Conservation (phyloP, 1,284 basidiomycete genomes). For the Blastosporella zonata region DNA sequence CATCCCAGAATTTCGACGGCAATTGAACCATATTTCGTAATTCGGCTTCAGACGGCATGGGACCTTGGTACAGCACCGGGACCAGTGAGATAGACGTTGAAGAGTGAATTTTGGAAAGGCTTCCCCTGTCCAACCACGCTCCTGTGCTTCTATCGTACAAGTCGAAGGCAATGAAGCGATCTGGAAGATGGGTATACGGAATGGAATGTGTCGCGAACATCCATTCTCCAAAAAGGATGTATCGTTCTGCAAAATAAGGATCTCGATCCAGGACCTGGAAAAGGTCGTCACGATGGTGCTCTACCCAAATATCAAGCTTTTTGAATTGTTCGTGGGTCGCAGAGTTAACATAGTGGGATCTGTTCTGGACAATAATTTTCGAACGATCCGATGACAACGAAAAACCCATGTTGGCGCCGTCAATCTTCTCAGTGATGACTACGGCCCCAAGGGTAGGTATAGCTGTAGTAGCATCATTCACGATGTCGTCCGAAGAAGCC, state of each 20-base stretch:
- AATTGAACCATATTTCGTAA: constrained; percentile 43
- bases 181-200: constrained; percentile 49
- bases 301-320: constrained; percentile 52
- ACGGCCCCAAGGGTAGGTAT: constrained; percentile 27
- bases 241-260: constrained; percentile 51
- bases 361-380: constrained; percentile 56
- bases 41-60: constrained; percentile 36
- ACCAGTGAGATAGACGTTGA: constrained; percentile 40
- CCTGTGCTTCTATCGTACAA: constrained; percentile 50
- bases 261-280: constrained; percentile 46
- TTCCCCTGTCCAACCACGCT: constrained; percentile 38
- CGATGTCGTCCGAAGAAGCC: constrained; percentile 50
- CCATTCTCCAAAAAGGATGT: constrained; percentile 64
- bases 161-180: constrained; percentile 58
- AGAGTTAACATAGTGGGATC: constrained; percentile 59
- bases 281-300: constrained; percentile 43
- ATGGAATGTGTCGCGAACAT: constrained; percentile 61
- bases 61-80: constrained; percentile 42
- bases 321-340: constrained; percentile 58
- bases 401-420: constrained; percentile 67
- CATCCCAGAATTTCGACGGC: constrained; percentile 46
- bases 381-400: constrained; percentile 47
- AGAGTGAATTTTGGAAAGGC: constrained; percentile 35
- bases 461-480: constrained; percentile 24
- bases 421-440: constrained; percentile 61